Base-by-base conservation (phyloP, 148 eudicot genomes). In the Agrostemma githago region DNA sequence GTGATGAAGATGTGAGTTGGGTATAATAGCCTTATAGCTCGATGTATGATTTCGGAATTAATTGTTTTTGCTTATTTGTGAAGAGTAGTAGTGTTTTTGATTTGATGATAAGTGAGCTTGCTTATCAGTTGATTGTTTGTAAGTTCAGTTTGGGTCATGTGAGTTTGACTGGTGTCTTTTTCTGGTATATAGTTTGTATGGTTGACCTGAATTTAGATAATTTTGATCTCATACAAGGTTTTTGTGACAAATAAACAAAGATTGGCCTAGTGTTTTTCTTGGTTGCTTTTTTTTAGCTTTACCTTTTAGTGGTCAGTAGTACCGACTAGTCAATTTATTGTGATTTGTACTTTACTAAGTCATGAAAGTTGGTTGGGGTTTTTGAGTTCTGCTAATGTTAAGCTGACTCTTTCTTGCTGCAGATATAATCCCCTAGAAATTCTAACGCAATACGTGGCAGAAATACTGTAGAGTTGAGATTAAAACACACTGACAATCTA, bases 221-320 rank as follows among this genome's bases (percentile, higher is more conserved):
- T 42, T 65, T 57, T 40, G 68, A 71, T 79, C 66, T 44, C 63
- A 64, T 79, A 78, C 76, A 74, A 79, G 82, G 74, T 75, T 75
- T 51, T 39, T 79, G 56, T 53, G 66, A 63, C n/a, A 70, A 64
- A 64, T 74, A 74, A 75, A 63, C 72, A 75, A 79, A 62, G 61
- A 74, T 26, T 75, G 75, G 74, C 67, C 75, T 41, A 62, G 53
- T 74, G 68, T 39, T 53, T 76, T 58, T 26, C 60, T 39, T 73
- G 73, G 51, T 65, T 74, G 53, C 74, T 65, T 75, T 64, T 75
- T 64, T 59, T 62, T n/a, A n/a, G 70, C 73, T 70, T 79, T 77
- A 62, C 20, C 57, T 15, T 70, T 71, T 39, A 26, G 42, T 70
- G 39, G 46, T 63, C 70, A 79, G 58, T 70, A 3, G n/a, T n/a